These are phyloP conservation scores for Malassezia restricta DNA, from an alignment of 1,284 basidiomycete species.

Conservation along the genomic window DNA sequence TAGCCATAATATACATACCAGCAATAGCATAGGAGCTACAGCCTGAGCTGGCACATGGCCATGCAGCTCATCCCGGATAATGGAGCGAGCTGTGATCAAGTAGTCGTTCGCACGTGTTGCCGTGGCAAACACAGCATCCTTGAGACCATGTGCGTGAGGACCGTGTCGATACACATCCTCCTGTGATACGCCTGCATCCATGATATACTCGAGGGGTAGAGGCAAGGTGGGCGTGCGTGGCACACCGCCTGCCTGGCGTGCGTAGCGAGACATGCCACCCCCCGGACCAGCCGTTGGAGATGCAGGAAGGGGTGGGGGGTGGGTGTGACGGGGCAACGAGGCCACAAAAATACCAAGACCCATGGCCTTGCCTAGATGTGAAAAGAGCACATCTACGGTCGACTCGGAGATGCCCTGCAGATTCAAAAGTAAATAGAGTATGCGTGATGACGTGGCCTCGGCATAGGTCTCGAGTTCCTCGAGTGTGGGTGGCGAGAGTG, in stretches of 20 bases:
- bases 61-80: constrained; percentile 56
- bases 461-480: constrained; percentile 32
- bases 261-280: constrained; percentile 8
- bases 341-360: constrained; percentile 30
- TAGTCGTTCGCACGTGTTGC: constrained; percentile 84
- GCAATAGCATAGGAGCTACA: constrained; percentile 66
- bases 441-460: constrained; percentile 37
- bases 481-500: constrained; percentile 30
- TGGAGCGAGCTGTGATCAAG: constrained; percentile 65
- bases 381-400: constrained; percentile 34
- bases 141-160: constrained; percentile 55
- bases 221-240: constrained; percentile 51
- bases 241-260: constrained; percentile 6
- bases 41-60: constrained; percentile 57
- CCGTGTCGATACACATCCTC: constrained; percentile 72
- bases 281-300: constrained; percentile 4
- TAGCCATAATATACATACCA: constrained; percentile 50
- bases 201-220: constrained; percentile 71
- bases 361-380: constrained; percentile 42
- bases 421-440: constrained; percentile 29
- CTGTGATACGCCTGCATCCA: constrained; percentile 66
- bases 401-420: constrained; percentile 29
- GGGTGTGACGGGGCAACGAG: constrained; percentile 33
- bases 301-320: constrained; percentile 27
- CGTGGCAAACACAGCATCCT: constrained; percentile 69